phyloP scores from a whole-genome alignment of 1,284 basidiomycete species.

The Heimioporus retisporus region DNA sequence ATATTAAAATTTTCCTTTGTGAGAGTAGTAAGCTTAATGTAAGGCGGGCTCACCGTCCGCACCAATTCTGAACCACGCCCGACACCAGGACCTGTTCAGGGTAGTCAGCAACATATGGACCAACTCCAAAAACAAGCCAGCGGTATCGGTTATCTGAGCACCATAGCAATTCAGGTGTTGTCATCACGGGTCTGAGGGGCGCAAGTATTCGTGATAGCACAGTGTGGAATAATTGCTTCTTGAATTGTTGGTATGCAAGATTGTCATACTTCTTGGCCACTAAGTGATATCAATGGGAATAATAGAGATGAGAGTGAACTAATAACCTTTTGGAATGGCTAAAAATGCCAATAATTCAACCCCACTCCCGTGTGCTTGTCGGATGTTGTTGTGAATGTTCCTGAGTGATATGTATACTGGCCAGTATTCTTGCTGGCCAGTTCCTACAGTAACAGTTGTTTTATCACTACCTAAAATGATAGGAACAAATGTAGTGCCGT shows the following conservation, averaged over 20 bases:
- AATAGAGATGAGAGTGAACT: no score
- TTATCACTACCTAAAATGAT: conserved; percentile 18
- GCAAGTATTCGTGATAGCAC: conserved; percentile 17
- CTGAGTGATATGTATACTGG: conserved; percentile 4
- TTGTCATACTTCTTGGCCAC: conserved; percentile 6
- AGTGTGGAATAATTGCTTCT: conserved; percentile 10
- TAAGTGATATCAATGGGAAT: not conserved
- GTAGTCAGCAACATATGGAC: conserved; percentile 13
- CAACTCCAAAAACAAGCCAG: not conserved
- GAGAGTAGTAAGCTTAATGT: no score
- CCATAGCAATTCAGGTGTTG: not conserved
- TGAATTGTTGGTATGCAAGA: conserved; percentile 19
- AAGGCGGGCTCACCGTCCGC: conserved; percentile 7
- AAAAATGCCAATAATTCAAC: no score
- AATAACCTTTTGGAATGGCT: no score
- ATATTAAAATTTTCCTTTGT: not conserved
- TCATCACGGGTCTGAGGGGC: conserved; percentile 5
- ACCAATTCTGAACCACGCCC: conserved; percentile 8
- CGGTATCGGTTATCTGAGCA: conserved; percentile 22
- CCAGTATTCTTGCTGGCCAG: conserved; percentile 15
- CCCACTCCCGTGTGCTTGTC: no score
- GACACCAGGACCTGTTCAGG: conserved; percentile 1
- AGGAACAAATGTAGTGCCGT: conserved; percentile 6
- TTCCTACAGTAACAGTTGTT: conserved; percentile 11
- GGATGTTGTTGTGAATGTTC: conserved; percentile 2